Evolutionary conservation across 2,329 filamentous ascomycete genomes (phyloP).

Genomic region (Pseudogymnoascus sp.): DNA sequence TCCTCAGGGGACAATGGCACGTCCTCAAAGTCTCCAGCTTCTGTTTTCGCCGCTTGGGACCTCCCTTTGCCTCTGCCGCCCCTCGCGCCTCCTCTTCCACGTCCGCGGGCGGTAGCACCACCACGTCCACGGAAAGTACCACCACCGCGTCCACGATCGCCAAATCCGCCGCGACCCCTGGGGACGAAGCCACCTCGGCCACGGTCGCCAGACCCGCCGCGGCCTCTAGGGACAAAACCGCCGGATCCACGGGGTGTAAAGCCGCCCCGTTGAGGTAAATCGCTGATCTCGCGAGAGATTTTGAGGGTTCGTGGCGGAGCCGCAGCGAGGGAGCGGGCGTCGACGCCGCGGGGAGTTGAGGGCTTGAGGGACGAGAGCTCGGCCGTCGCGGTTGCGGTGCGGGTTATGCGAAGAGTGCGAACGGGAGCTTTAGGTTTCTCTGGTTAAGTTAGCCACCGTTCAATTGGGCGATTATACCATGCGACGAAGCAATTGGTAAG

Average conservation of each 20-base stretch:
- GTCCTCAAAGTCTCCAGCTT: conserved; percentile 12
- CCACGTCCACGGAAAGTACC: conserved; percentile 11
- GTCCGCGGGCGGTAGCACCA: conserved; percentile 11
- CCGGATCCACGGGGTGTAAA: not conserved
- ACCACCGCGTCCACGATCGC: conserved; percentile 12
- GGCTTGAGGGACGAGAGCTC: conserved; percentile 24
- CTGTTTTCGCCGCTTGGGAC: conserved; percentile 22
- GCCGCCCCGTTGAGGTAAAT: not conserved
- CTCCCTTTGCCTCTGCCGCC: conserved; percentile 33
- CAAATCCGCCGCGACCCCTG: not conserved
- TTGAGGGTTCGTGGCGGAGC: conserved; percentile 16
- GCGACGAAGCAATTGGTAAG: not conserved
- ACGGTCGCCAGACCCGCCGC: not conserved
- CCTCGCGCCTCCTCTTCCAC: conserved; percentile 33
- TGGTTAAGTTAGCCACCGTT: not conserved
- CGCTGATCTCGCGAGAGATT: conserved; percentile 10
- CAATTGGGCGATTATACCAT: not conserved
- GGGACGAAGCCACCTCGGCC: not conserved
- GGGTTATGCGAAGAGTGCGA: conserved; percentile 3
- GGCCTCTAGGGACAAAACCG: not conserved
- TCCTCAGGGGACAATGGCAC: conserved; percentile 20
- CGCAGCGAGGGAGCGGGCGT: conserved; percentile 28
- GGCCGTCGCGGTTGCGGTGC: conserved; percentile 17
- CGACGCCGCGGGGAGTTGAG: conserved; percentile 21
- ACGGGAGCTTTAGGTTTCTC: not conserved